A percentile compares a stretch with the other conserved stretches of the same genome.
phyloP scores from a whole-genome alignment of 2,329 filamentous ascomycete species.

The Stromatinia cepivora region DNA sequence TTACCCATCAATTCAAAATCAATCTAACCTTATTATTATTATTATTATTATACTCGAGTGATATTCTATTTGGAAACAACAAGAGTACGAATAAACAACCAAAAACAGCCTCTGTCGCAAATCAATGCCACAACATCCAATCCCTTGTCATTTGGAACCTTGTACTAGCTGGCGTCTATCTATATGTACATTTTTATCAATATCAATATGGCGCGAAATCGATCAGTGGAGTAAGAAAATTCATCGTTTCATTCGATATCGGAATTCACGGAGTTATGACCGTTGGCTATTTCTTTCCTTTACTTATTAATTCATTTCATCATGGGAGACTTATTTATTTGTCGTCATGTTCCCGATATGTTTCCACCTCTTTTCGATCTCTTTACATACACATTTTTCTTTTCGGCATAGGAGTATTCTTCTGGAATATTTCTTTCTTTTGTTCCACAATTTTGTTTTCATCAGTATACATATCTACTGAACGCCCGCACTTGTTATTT shows the following conservation, averaged over 20 bases:
- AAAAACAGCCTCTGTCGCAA: background rate
- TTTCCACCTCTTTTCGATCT: background rate
- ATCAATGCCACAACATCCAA: background rate
- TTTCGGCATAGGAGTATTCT: conserved; percentile 5
- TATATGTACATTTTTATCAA: background rate
- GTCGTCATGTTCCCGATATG: background rate
- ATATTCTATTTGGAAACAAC: background rate
- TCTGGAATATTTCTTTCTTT: conserved; percentile 18
- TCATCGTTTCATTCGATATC: background rate
- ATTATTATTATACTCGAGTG: too few relatives aligned
- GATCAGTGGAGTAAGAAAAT: background rate
- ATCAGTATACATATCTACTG: conserved; percentile 3
- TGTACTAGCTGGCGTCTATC: background rate
- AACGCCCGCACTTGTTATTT: conserved; percentile 8
- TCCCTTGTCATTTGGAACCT: background rate
- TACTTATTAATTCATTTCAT: background rate
- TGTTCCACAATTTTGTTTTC: conserved; percentile 19
- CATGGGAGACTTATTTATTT: conserved; percentile 3
- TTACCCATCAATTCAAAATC: background rate
- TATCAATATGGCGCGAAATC: background rate
- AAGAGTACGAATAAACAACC: background rate
- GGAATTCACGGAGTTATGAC: background rate
- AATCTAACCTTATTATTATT: too few relatives aligned
- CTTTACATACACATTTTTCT: background rate
- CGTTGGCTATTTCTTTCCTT: background rate